Percentiles rank a stretch among this genome's conserved stretches.
Evolutionary conservation across 2,329 filamentous ascomycete species (phyloP).

Genomic region (Immersiporthe knoxdaviesiana): DNA sequence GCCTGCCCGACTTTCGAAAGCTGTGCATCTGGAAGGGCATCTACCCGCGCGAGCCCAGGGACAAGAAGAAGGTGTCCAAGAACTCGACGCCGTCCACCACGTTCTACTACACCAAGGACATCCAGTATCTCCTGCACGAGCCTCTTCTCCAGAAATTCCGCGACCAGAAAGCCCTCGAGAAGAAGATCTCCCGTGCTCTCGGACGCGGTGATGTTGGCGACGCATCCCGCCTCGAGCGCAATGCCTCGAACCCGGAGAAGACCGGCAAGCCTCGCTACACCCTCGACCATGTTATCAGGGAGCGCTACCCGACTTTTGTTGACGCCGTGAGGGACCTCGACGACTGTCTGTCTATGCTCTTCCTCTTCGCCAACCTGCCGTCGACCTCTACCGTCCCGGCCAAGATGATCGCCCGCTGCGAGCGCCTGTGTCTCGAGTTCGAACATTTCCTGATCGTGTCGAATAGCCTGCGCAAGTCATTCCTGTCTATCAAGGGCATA

Average conservation of each 20-base stretch:
- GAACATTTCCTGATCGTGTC: conserved; percentile 96
- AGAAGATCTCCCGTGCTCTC: conserved; percentile 93
- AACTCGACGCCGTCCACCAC: conserved; percentile 88
- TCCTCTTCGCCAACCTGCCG: conserved; percentile 95
- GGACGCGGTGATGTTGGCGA: conserved; percentile 90
- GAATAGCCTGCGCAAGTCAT: conserved; percentile 90
- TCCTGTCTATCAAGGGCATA: conserved; percentile 98
- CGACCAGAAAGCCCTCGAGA: conserved; percentile 94
- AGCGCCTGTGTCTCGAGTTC: conserved; percentile 91
- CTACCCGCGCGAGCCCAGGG: conserved; percentile 94
- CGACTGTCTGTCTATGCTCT: conserved; percentile 95
- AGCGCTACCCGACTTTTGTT: conserved; percentile 95
- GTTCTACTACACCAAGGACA: conserved; percentile 91
- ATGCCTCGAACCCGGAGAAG: conserved; percentile 87
- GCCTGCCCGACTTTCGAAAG: conserved; percentile 93
- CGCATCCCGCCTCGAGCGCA: conserved; percentile 82
- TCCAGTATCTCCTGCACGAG: conserved; percentile 97
- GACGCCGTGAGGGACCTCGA: conserved; percentile 94
- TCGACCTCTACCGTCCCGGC: conserved; percentile 86
- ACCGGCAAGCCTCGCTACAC: conserved; percentile 88
- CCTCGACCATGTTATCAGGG: conserved; percentile 95
- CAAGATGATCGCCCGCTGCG: conserved; percentile 94
- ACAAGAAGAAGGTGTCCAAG: conserved; percentile 95
- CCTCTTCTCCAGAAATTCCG: conserved; percentile 92
- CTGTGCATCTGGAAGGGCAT: conserved; percentile 99